Evolutionary conservation across 345 rosid genomes (phyloP), one percentile per base, ranked within the genome.

Genomic region (Ceriops zippeliana): DNA sequence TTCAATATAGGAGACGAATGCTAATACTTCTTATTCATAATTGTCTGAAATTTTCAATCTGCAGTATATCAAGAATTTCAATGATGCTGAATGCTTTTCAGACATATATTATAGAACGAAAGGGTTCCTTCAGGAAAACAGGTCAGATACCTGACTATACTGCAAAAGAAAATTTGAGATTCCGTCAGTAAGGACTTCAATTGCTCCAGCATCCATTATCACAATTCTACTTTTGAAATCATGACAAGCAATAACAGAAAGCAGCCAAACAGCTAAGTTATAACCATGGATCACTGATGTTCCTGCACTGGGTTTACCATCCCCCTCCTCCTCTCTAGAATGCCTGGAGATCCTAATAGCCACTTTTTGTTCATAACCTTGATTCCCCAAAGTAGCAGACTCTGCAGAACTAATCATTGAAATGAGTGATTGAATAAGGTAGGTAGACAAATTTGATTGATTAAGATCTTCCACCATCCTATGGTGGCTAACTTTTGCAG

Each of bases 151-250:
- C 95, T 96, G 97, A 78, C 78, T 79, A 67, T 84, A 86, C 54
- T 78, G 87, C 59, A 86, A 76, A 73, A 75, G 83, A 70, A 85
- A 83, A 72, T 81, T 68, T 38, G 88, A 79, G 63, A 92, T 87
- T 79, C 89, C 86, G 76, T 89, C 91, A 0, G 95, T 89, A 46
- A 96, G 86, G 78, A 85, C 89, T 80, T 96, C 98, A 63, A 96
- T 68, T 32, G 92, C 98, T 72, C 91, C 99, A 61, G 98, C 85
- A 69, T 92, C 98, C 98, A 96, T 75, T 76, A 96, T 89, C 32
- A 81, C 86, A 53, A 67, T 81, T 86, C 83, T 92, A 73, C 88
- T 86, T 78, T 83, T 89, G 75, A 83, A 95, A 78, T 90, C 91
- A 65, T 85, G 92, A 80, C 98, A 89, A 24, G 99, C 92, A 82